Percentiles rank a stretch among this genome's conserved stretches.
Conservation (phyloP, 805 yeast genomes). For the Trichomonascus vanleenenianus region DNA sequence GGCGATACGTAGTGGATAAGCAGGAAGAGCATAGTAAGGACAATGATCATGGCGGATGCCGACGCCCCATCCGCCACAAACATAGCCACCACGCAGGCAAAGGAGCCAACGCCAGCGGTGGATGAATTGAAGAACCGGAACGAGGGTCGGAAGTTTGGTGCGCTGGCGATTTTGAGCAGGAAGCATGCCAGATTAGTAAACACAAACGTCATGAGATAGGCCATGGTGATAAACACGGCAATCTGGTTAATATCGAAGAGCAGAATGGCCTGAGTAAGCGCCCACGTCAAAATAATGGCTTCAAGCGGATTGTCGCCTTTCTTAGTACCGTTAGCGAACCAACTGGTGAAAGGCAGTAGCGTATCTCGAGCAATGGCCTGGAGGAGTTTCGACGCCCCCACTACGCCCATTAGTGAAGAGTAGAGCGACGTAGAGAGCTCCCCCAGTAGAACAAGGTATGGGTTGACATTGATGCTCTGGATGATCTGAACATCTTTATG, state of each 20-base stretch:
- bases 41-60: conserved; percentile 66
- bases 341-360: conserved; percentile 69
- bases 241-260: conserved; percentile 89
- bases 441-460: conserved; percentile 69
- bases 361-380: conserved; percentile 88
- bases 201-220: conserved; percentile 90
- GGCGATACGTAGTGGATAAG: conserved; percentile 86
- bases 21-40: conserved; percentile 58
- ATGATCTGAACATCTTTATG: conserved; percentile 76
- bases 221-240: conserved; percentile 95
- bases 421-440: conserved; percentile 87
- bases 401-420: conserved; percentile 90
- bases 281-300: conserved; percentile 71
- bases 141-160: conserved; percentile 98
- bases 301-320: conserved; percentile 47
- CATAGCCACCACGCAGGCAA: conserved; percentile 74
- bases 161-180: conserved; percentile 76
- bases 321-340: conserved; percentile 46
- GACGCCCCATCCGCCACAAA: conserved; percentile 88
- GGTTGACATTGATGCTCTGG: conserved; percentile 69
- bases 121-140: conserved; percentile 76
- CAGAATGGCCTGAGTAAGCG: conserved; percentile 73
- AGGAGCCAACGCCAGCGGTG: conserved; percentile 74
- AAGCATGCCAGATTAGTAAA: conserved; percentile 94
- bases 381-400: conserved; percentile 87